A percentile compares a stretch with the other conserved stretches of the same genome.
Conservation (phyloP, 2,329 filamentous ascomycete species). For the Scedosporium minutisporum region DNA sequence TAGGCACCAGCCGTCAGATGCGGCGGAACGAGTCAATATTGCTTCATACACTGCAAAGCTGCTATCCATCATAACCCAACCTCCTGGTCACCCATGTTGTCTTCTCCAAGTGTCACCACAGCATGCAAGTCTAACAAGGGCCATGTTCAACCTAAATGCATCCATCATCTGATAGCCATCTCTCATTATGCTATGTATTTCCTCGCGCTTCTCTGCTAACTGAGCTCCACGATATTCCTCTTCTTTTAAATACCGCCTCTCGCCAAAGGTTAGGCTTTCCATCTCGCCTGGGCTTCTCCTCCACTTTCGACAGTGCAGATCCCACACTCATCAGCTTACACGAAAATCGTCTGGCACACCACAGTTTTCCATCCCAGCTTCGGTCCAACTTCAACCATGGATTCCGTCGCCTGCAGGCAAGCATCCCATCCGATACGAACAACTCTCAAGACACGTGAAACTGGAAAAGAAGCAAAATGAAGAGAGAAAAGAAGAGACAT, state of each 20-base stretch:
- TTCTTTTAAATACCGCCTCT: not conserved
- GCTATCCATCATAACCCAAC: not conserved
- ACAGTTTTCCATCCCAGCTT: no score
- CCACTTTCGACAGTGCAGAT: no score
- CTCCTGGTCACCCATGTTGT: not conserved
- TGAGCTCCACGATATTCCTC: not conserved
- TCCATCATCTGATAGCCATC: not conserved
- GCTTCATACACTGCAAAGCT: not conserved
- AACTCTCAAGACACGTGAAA: not conserved
- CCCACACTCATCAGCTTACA: no score
- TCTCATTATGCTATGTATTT: conserved; percentile 1
- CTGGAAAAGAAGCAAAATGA: not conserved
- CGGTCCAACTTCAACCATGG: no score
- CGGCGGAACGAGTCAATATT: no score
- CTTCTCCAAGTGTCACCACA: no score
- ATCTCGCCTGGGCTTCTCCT: no score
- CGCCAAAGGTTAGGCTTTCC: not conserved
- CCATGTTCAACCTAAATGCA: not conserved
- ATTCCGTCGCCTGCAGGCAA: not conserved
- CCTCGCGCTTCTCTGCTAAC: not conserved
- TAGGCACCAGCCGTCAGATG: not conserved
- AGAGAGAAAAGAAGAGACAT: not conserved
- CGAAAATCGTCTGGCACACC: no score
- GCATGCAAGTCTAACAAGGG: not conserved
- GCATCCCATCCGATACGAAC: not conserved